These are phyloP conservation scores for Eragrostis curvula DNA, from an alignment of 176 grass and related monocot genomes.

Conservation along the genomic window DNA sequence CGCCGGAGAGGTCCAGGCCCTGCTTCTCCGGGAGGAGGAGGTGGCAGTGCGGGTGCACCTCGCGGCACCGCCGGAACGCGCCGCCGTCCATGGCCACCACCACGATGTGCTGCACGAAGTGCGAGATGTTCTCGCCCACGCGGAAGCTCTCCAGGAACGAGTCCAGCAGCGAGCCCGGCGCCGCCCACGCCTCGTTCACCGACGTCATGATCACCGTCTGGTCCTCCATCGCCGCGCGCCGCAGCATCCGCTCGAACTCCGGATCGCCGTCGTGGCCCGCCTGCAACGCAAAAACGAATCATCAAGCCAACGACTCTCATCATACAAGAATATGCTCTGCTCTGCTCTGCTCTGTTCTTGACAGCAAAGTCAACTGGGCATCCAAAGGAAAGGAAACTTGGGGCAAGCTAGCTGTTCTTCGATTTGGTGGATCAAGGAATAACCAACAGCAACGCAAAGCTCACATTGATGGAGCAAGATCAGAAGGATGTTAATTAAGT, in stretches of 20 bases:
- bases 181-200: constrained; percentile 53
- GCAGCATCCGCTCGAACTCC: constrained; percentile 22
- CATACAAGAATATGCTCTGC: no score
- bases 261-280: not conserved
- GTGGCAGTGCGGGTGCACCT: constrained; percentile 44
- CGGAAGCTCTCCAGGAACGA: constrained; percentile 66
- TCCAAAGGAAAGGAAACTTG: no score
- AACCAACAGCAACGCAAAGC: not conserved
- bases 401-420: no score
- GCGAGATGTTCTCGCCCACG: constrained; percentile 31
- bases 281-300: not conserved
- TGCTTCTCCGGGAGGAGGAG: constrained; percentile 20
- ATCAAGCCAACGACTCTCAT: no score
- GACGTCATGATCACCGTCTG: constrained; percentile 53
- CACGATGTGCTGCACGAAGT: constrained; percentile 43
- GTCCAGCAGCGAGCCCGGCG: constrained; percentile 48
- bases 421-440: not conserved
- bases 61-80: constrained; percentile 36
- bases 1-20: constrained; percentile 10
- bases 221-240: constrained; percentile 47
- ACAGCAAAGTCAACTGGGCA: no score
- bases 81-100: constrained; percentile 37
- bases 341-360: no score
- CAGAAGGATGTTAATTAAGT: not conserved
- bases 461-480: not conserved